Conservation (phyloP, 108 stramenopile species). For the Fragilaria crotonensis region DNA sequence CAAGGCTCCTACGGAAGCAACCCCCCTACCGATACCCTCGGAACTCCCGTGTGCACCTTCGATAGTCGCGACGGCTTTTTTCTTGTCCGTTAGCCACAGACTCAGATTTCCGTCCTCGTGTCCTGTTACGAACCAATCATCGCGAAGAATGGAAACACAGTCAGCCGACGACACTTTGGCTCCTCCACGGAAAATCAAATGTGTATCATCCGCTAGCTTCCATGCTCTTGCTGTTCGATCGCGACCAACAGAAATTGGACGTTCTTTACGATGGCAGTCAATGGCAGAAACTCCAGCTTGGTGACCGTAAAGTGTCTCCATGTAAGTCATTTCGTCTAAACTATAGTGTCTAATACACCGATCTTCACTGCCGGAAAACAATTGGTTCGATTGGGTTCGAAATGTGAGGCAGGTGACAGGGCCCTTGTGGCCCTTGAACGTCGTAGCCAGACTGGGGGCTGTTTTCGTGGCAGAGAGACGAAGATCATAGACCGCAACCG, state of each 20-base stretch:
- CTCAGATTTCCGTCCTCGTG: conserved; percentile 89
- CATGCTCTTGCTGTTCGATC: conserved; percentile 93
- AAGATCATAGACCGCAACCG: conserved; percentile 79
- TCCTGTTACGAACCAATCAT: conserved; percentile 92
- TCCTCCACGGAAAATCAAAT: conserved; percentile 90
- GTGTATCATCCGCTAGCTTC: conserved; percentile 96
- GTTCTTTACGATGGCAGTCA: conserved; percentile 78
- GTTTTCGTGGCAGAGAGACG: conserved; percentile 37
- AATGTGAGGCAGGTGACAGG: conserved; percentile 78
- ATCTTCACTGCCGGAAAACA: conserved; percentile 92
- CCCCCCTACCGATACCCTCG: conserved; percentile 29
- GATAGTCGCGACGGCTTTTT: conserved; percentile 73
- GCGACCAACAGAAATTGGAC: conserved; percentile 79
- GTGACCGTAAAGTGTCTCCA: conserved; percentile 98
- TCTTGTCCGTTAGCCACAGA: conserved; percentile 91
- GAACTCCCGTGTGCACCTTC: conserved; percentile 47
- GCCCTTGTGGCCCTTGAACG: conserved; percentile 82
- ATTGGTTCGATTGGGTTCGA: conserved; percentile 70
- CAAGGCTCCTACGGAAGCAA: conserved; percentile 41
- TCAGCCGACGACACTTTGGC: conserved; percentile 66
- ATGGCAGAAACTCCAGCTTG: conserved; percentile 83
- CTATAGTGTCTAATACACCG: conserved; percentile 86
- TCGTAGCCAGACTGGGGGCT: conserved; percentile 36
- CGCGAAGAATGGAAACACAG: conserved; percentile 64
- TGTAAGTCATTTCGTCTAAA: conserved; percentile 87